Evolutionary conservation across 2,329 filamentous ascomycete genomes (phyloP), one percentile per base, ranked within the genome.

Genomic region (Penicillium sp.): DNA sequence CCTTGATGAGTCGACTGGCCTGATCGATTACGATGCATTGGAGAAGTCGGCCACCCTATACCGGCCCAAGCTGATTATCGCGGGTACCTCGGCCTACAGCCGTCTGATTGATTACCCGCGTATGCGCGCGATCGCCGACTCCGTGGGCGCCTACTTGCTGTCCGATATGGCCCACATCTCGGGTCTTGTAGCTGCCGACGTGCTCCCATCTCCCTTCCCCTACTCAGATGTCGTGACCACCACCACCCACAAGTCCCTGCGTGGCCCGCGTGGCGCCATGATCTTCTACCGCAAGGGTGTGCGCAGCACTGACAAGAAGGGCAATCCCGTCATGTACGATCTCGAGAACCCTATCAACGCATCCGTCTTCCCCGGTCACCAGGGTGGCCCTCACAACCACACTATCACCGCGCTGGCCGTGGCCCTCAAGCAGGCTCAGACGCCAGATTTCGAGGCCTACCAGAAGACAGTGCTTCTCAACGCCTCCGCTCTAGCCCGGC

Each of bases 251-350:
- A 99, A 99, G 85, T 97, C 92, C 53, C 89, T 99, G 67, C 91
- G 94, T 78, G 94, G 94, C 57, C 94, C 94, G 57, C 91, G 94
- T 75, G 94, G 94, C 71, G 94, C 94, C 74, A 99, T 99, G 94
- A 99, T 99, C 80, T 99, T 99, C 86, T 99, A 92, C 87, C 90
- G 94, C 78, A 97, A 96, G 82, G 94, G 94, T 61, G 88, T 97
- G 59, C 89, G 93, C 71, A 91, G 88, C 70, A 88, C 88, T 52
- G 90, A 97, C 73, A 97, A 97, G 84, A 87, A 89, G 59, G 91
- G 91, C 70, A 93, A 96, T 80, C 85, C 93, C 81, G 88, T 83
- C 49, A 81, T 92, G 69, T 99, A 97, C 75, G 91, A 99, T 71
- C 85, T 99, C 33, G 94, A 99, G 82, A 85, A 87, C 67, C 90